Evolutionary conservation across 164 flowering plant species (phyloP), one percentile per base, ranked within the genome.

Genomic region (Houttuynia cordata): DNA sequence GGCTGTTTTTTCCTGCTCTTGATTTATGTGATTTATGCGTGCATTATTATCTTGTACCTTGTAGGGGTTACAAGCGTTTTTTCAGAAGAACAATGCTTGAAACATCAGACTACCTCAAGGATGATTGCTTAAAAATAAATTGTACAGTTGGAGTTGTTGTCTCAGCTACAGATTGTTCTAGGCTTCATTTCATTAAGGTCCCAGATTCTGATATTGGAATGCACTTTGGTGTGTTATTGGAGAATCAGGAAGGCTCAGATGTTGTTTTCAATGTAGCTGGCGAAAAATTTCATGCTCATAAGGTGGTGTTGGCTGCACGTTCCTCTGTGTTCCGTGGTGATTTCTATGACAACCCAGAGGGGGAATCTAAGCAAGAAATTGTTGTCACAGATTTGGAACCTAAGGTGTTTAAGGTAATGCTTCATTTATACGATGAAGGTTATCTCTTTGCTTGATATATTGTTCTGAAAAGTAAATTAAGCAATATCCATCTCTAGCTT

Each of bases 41-140:
- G 37, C 37, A 30, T 30, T 30, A 6, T 30, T 30, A 30, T 2
- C 37, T 2, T 30, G 37, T 30, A 14, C 53, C n/a, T 65, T 68
- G n/a, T 62, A 88, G 97, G 96, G 98, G 98, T 42, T 91, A 91
- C 70, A 91, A 91, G 75, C 91, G 98, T 13, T 92, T 92, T 65
- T 87, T 69, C 63, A 75, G 85, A 73, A 70, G 98, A 67, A 70
- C 80, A 64, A n/a, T 71, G 72, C 88, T 92, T 54, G 96, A 92
- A 62, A 67, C 80, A 24, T 92, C 98, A 50, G 94, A 87, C 76
- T 92, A 70, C 69, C 91, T 92, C 30, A 84, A 84, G 73, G 86
- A 83, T 77, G 93, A 89, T 68, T 84, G 89, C 73, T 67, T 86
- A 71, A 80, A 76, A 70, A 79, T 88, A 54, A 75, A 81, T 61